Percentiles rank a stretch among this genome's conserved stretches.
These are phyloP conservation scores for Fraxinus anomala DNA, from an alignment of 257 asterid genomes.

Conservation along the genomic window DNA sequence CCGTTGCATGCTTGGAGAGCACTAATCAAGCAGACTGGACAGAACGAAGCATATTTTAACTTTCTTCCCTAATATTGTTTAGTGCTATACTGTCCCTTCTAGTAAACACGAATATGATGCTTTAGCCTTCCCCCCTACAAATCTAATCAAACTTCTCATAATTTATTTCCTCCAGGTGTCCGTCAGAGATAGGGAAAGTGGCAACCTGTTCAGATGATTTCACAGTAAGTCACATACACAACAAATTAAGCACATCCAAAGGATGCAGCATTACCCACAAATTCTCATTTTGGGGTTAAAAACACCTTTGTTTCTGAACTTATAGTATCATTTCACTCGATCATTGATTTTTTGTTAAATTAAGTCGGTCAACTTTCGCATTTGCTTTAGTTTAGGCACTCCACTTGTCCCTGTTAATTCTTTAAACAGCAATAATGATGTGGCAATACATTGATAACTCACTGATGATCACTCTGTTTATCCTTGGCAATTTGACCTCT, in stretches of 20 bases:
- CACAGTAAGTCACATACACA: conserved; percentile 61
- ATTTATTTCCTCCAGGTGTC: conserved; percentile 60
- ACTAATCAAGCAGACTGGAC: background rate
- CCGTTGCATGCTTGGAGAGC: background rate
- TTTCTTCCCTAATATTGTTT: background rate
- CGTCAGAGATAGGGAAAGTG: conserved; percentile 77
- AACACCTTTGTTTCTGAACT: background rate
- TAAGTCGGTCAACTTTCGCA: background rate
- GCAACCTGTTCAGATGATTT: conserved; percentile 96
- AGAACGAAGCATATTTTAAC: background rate
- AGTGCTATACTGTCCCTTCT: background rate
- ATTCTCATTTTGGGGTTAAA: background rate
- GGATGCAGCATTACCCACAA: background rate
- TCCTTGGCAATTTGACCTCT: no score
- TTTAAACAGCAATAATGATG: background rate
- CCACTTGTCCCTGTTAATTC: background rate
- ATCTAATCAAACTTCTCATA: conserved; percentile 21
- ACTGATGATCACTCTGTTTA: background rate
- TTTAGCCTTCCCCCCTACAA: background rate
- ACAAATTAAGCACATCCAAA: conserved; percentile 1
- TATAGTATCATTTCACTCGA: background rate
- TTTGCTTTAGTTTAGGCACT: background rate
- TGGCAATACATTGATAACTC: background rate
- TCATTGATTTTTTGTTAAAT: no score
- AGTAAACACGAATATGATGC: background rate